phyloP scores from a whole-genome alignment of 129 eudicot genomes.

The Flaveria trinervia region DNA sequence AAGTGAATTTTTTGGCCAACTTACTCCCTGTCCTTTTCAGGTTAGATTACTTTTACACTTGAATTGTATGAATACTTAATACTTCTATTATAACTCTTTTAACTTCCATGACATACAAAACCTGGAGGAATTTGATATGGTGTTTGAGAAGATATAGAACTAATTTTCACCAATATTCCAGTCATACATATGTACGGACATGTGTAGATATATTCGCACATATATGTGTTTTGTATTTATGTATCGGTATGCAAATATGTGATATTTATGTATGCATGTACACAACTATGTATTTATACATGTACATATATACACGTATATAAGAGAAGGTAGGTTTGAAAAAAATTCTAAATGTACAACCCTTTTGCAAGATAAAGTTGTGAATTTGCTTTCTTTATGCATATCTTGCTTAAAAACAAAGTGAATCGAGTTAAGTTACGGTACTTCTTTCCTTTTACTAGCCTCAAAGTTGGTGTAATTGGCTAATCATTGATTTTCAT shows the following conservation, averaged over 20 bases:
- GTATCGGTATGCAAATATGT: neutral
- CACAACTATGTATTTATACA: neutral
- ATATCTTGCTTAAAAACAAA: neutral
- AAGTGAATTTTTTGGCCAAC: conserved; percentile 74
- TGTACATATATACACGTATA: neutral
- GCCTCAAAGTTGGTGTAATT: conserved; percentile 4
- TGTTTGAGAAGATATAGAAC: neutral
- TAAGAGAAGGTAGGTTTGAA: neutral
- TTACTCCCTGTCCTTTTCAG: conserved; percentile 76
- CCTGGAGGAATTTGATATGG: neutral
- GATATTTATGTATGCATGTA: neutral
- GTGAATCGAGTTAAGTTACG: neutral
- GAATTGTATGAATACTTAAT: neutral
- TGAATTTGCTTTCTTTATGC: neutral
- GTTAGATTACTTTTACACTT: conserved; percentile 38
- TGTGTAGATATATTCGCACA: neutral
- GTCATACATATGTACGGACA: neutral
- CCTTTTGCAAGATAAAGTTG: neutral
- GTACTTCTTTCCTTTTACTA: neutral
- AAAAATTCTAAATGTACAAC: neutral
- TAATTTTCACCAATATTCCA: neutral
- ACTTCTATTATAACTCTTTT: neutral
- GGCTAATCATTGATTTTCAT: neutral
- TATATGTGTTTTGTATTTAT: neutral
- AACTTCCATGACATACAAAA: neutral